Evolutionary conservation across 371 early-diverging fungal genomes (phyloP), one percentile per base, ranked within the genome.

Genomic region (Catenaria anguillulae): DNA sequence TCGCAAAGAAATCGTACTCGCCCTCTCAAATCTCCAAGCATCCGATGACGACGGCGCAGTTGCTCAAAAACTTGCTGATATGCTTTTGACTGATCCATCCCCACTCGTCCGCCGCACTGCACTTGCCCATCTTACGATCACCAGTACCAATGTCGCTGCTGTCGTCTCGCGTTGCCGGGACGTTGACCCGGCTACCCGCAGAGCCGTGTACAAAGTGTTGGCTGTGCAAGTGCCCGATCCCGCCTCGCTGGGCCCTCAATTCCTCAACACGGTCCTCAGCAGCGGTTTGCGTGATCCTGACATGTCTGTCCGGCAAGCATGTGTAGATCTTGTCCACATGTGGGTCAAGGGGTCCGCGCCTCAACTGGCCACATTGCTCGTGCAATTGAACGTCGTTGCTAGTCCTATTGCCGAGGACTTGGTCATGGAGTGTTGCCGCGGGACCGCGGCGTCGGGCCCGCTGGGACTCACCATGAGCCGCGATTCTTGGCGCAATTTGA

Each of bases 121-220:
- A 15, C 29, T 58, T 8, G 2, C 10, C 26, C 24, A 42, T 3
- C 10, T 36, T 8, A 36, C 36, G 21, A 34, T 19, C 12, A 58
- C 21, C 58, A 36, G 29, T 19, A 15, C 24, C 29, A 58, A 34
- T 1, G 26, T 58, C 26, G 42, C 24, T 13, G 24, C 43, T 19
- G 24, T 58, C 12, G 15, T 58, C 13, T 36, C 36, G 42, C 58
- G 58, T 24, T 36, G 40, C 40, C 58, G 58, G 24, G 58, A 58
- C 58, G 58, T 24, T 8, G 58, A 58, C 43, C 26, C 58, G 31
- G 42, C 36, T 17, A 58, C 26, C 12, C 58, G 58, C 17, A 34
- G 58, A 8, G 36, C 58, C 26, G 58, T 33, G 21, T 36, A 58
- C 58, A 33, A 35, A 17, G 26, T 36, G 6, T 36, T 58, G 13